A percentile compares a stretch with the other conserved stretches of the same genome.
Evolutionary conservation across 495 filamentous ascomycete species (phyloP).

Genomic region (Beverwykella pulmonaria): DNA sequence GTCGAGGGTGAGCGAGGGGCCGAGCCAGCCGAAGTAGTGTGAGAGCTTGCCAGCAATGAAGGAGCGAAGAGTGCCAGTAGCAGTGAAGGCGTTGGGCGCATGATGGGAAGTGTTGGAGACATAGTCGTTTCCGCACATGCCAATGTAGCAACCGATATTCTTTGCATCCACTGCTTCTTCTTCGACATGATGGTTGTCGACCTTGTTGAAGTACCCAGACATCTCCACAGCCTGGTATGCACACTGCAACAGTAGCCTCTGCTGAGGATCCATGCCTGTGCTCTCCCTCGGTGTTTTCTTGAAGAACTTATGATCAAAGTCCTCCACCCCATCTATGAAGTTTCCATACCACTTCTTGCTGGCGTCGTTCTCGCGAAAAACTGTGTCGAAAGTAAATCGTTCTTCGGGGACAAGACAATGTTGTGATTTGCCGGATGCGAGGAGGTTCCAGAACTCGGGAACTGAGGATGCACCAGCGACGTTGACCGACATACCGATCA

Average conservation of each 20-base stretch:
- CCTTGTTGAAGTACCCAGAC: constrained; percentile 8
- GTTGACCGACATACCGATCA: constrained; percentile 57
- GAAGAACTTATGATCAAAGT: constrained; percentile 33
- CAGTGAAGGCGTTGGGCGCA: constrained; percentile 5
- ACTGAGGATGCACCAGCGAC: constrained; percentile 54
- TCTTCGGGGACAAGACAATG: constrained; percentile 47
- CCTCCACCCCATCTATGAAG: constrained; percentile 7
- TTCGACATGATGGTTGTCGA: background rate
- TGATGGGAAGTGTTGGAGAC: constrained; percentile 8
- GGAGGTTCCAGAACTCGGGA: constrained; percentile 52
- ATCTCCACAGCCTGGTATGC: constrained; percentile 15
- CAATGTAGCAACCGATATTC: constrained; percentile 21
- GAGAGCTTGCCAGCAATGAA: constrained; percentile 19
- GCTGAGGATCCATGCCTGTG: constrained; percentile 18
- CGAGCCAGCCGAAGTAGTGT: constrained; percentile 26
- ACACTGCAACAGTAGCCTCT: constrained; percentile 14
- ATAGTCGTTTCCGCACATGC: constrained; percentile 8
- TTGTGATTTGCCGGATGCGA: constrained; percentile 50
- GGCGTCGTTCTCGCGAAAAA: constrained; percentile 34
- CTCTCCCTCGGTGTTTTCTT: constrained; percentile 14
- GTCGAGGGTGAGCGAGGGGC: constrained; percentile 18
- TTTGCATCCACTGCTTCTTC: background rate
- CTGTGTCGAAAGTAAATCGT: constrained; percentile 47
- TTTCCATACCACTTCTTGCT: constrained; percentile 47
- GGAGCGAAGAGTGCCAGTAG: background rate